Base-by-base conservation (phyloP, 805 yeast genomes). In the Yarrowia sp. region DNA sequence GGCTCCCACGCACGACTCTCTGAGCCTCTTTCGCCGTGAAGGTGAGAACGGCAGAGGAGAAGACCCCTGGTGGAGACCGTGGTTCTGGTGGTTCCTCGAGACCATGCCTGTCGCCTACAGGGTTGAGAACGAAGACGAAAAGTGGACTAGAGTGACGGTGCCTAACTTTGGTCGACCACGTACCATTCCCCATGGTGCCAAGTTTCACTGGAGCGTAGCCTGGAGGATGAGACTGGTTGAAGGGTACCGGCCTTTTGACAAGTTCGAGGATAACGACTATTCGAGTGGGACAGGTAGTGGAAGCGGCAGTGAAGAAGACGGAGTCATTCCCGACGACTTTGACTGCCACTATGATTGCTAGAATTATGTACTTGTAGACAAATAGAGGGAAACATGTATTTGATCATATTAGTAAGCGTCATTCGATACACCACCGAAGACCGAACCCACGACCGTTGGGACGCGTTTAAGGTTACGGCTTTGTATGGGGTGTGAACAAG, bases 31-130 rank as follows among this genome's bases (percentile, higher is more conserved):
- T 17, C n/a, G 20, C 12, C 34, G 46, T 2, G 20, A 46, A 13
- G 66, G 55, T 8, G 55, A 61, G 15, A 20, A 24, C 13, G 55
- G 66, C 1, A 17, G 66, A 6, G 66, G 55, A 14, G 66, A 61
- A n/a, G 66, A 61, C 5, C 53, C 66, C 2, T 61, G 66, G 55
- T 61, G 66, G 66, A 19, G 36, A 13, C 55, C 66, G 10, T 34
- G 50, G 44, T 46, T 61, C 20, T 61, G 66, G 66, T 61, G 66
- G 66, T n/a, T 61, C 19, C 43, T 61, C 5, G 66, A 61, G 20
- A 24, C 30, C 14, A 17, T 61, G 46, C 66, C 66, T 2, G 36
- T 58, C 3, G 52, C 65, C 2, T 61, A 61, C 24, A 42, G 55
- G 39, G 66, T 61, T 1, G 66, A 61, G n/a, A 61, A 61, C 55